These are phyloP conservation scores for Globisporangium nodosum DNA, from an alignment of 352 stramenopile species.

Conservation along the genomic window DNA sequence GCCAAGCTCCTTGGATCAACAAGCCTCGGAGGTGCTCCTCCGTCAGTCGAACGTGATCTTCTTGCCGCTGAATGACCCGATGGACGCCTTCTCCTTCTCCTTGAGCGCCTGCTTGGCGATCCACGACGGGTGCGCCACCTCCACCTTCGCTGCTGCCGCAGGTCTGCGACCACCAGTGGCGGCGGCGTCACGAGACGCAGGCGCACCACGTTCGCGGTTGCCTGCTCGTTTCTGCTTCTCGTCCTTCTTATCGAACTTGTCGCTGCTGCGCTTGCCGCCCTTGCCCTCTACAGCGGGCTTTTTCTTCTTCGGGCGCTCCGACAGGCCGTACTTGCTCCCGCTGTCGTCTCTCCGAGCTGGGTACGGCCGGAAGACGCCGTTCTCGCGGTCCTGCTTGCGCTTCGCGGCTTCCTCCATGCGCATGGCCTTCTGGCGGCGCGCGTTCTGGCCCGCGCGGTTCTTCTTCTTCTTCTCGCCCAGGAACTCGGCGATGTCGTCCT, in stretches of 20 bases:
- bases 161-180: background rate
- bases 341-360: conserved; percentile 6
- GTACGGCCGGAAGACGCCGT: conserved; percentile 38
- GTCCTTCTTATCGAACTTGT: background rate
- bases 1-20: background rate
- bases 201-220: conserved; percentile 15
- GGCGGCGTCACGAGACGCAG: conserved; percentile 3
- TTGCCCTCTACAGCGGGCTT: conserved; percentile 22
- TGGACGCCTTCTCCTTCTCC: conserved; percentile 70
- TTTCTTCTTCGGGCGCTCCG: conserved; percentile 78
- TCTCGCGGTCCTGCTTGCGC: conserved; percentile 36
- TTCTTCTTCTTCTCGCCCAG: conserved; percentile 84
- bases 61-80: conserved; percentile 69
- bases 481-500: conserved; percentile 83
- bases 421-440: conserved; percentile 76
- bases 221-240: conserved; percentile 14
- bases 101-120: conserved; percentile 81
- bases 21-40: background rate
- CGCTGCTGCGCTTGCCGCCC: background rate
- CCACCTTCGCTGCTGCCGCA: conserved; percentile 6
- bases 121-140: conserved; percentile 60
- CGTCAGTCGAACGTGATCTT: conserved; percentile 73
- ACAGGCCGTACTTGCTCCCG: conserved; percentile 60
- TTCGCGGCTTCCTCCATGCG: conserved; percentile 53
- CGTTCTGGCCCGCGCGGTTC: conserved; percentile 72